Evolutionary conservation across 257 asterid species (phyloP), one percentile per base, ranked within the genome.

Genomic region (Catharanthus roseus): DNA sequence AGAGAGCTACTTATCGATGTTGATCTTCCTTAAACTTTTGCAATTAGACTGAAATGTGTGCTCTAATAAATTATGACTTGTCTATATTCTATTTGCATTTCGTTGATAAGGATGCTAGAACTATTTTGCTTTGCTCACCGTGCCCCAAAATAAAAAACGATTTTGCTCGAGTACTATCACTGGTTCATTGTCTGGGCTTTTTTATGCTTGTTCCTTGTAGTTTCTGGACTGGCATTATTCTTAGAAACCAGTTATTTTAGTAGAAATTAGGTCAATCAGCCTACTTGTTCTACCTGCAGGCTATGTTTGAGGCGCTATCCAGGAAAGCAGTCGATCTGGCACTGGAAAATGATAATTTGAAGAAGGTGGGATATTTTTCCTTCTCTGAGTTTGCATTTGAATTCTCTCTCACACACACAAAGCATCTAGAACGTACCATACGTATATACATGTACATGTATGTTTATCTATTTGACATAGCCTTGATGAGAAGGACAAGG

Each of bases 261-360:
- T 26, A 23, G 21, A 38, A 61, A 6, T 12, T 6, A n/a, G 4
- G n/a, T 23, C n/a, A 26, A 19, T 16, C 28, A 4, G 39, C 10
- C n/a, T n/a, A 15, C 68, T 64, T 36, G 7, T 69, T 61, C 45
- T 70, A 50, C 29, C 33, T 54, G 31, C 76, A 91, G 96, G 92
- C 88, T 31, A 74, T 83, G 80, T 67, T 81, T 67, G 78, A 75
- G 68, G 96, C 85, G 18, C 77, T 85, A 68, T 80, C 75, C 47
- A 65, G 60, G 67, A 85, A 83, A 79, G 85, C 89, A 28, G 77
- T 77, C 61, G 84, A 81, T 10, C 74, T 82, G 39, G 74, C 50
- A 47, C 72, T 63, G 28, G 98, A 85, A 81, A 92, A 90, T 6
- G 81, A 83, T 69, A 67, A 67, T 64, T 73, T 92, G 77, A 90